Base-by-base conservation (phyloP, 148 eudicot species). In the Linanthus parryae region DNA sequence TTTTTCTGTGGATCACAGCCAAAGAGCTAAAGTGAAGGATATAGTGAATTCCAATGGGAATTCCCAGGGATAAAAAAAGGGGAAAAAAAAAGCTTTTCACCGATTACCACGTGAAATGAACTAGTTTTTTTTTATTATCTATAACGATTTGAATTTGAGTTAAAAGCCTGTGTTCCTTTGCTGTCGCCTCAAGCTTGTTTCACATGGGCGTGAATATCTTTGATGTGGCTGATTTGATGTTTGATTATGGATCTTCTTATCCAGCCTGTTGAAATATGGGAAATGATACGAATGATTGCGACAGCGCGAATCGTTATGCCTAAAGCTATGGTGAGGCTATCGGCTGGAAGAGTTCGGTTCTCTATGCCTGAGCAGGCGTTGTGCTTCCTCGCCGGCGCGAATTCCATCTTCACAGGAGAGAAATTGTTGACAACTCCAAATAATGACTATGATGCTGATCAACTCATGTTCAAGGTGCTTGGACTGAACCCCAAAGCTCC, bases 261-360 rank as follows among this genome's bases (percentile, higher is more conserved):
- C 23, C 95, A 92, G 99, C 85, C 88, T 6, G 91, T 92, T 54
- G 96, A 84, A 66, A 82, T 92, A 61, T 92, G 99, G 99, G 95
- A 92, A 71, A 92, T 92, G 99, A 78, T 92, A 17, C 66, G 99
- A 60, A 92, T 92, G 99, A 88, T 92, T 58, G 90, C 80, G 22
- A 84, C 99, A 15, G 99, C 99, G 13, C 82, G 99, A 8, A 88
- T 94, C 23, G 70, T 85, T 53, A 94, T 94, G 96, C 96, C 99
- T 7, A 80, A 66, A 19, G 96, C 99, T 19, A 88, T 94, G 91
- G 99, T 94, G 15, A 70, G 96, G 62, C 77, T 88, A 33, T 94
- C 99, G 52, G 99, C 99, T 5, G 99, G 99, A 2, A 82, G 99
- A 70, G 86, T 88, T 9, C 68, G 81, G 30, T 94, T 94, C 62